phyloP scores from a whole-genome alignment of 768 basidiomycete species.

The Suillus subalutaceus region DNA sequence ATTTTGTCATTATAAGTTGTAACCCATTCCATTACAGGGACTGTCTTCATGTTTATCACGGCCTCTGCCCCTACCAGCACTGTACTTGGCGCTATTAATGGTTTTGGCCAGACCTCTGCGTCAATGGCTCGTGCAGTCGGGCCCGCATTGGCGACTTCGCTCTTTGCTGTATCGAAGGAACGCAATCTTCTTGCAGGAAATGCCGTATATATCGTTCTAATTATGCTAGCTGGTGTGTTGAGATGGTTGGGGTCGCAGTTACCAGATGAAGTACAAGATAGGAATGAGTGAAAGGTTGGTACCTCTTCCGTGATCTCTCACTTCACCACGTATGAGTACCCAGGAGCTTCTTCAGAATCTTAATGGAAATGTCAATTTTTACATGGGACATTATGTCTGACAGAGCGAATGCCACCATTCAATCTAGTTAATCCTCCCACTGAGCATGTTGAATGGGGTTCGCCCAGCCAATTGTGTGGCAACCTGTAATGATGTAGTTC shows the following conservation, averaged over 20 bases:
- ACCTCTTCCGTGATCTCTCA: not conserved
- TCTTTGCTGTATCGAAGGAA: constrained; percentile 55
- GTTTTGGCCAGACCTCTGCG: constrained; percentile 52
- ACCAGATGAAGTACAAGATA: constrained; percentile 37
- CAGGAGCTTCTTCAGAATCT: not conserved
- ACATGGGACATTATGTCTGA: not conserved
- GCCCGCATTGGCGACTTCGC: constrained; percentile 49
- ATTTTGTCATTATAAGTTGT: not conserved
- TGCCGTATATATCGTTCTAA: constrained; percentile 48
- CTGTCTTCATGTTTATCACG: constrained; percentile 56
- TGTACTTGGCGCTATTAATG: constrained; percentile 62
- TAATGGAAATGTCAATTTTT: not conserved
- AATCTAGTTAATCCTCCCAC: not conserved
- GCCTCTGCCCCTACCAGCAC: constrained; percentile 52
- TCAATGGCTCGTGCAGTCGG: constrained; percentile 52
- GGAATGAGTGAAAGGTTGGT: constrained; percentile 18
- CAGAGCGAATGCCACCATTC: not conserved
- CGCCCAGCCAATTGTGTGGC: not conserved
- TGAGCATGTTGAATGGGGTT: not conserved
- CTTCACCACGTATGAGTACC: not conserved
- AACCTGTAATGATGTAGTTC: not conserved
- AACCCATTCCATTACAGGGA: constrained; percentile 37
- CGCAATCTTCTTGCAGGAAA: constrained; percentile 51
- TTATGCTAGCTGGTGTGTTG: constrained; percentile 27
- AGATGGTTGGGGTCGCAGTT: constrained; percentile 27